These are phyloP conservation scores for Crithidia bombi DNA, from an alignment of 208 protist genomes.

Conservation along the genomic window DNA sequence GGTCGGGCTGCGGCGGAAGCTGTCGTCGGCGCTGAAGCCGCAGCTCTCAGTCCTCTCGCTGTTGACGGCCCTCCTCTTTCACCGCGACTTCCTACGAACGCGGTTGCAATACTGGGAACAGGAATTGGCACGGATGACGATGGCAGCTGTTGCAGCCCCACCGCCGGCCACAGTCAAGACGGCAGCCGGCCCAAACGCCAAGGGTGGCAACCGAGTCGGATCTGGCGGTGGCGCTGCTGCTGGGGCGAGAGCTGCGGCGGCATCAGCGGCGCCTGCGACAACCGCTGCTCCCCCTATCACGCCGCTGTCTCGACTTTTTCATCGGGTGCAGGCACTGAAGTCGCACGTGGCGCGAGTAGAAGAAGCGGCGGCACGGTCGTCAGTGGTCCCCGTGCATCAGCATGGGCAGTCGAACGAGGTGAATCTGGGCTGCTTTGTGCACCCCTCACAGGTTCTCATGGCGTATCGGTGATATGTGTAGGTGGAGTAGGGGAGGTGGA, in stretches of 20 bases:
- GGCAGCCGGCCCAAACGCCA: not conserved
- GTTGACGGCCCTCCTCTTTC: conserved; percentile 35
- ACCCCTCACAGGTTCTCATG: conserved; percentile 1
- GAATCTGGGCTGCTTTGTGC: not conserved
- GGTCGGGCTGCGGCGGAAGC: not conserved
- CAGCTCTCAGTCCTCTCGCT: conserved; percentile 24
- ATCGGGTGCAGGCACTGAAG: conserved; percentile 35
- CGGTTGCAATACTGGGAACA: conserved; percentile 27
- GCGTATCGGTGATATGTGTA: not conserved
- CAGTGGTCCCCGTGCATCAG: not conserved
- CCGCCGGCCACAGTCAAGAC: not conserved
- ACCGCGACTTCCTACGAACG: conserved; percentile 24
- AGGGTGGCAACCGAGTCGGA: not conserved
- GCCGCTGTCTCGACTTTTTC: conserved; percentile 28
- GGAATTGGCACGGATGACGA: conserved; percentile 16
- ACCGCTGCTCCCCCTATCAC: not conserved
- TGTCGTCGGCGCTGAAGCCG: not conserved
- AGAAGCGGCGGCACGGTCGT: conserved; percentile 4
- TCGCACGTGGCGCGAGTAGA: conserved; percentile 26
- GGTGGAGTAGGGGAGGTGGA: not conserved
- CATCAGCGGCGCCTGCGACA: not conserved
- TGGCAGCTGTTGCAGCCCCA: conserved; percentile 5
- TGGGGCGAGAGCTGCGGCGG: not conserved
- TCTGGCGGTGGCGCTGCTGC: not conserved
- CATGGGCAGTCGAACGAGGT: not conserved